Evolutionary conservation across 2,329 filamentous ascomycete genomes (phyloP).

Genomic region (Penicillium griseofulvum): DNA sequence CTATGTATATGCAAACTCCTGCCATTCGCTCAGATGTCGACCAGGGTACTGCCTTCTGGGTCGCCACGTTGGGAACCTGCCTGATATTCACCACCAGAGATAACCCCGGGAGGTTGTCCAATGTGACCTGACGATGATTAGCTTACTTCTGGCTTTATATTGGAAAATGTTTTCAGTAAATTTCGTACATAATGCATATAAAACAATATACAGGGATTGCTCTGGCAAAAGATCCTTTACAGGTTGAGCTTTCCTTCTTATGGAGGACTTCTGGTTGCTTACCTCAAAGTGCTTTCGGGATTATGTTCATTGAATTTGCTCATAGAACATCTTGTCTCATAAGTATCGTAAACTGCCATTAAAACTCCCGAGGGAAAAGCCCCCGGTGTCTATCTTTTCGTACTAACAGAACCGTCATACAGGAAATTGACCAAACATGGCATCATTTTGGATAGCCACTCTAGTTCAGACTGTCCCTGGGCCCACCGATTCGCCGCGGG

Average conservation of each 20-base stretch:
- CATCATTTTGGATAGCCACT: neutral
- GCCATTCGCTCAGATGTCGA: neutral
- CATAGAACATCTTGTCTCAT: neutral
- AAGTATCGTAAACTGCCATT: neutral
- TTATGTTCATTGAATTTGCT: neutral
- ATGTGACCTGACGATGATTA: neutral
- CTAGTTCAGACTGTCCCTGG: conserved; percentile 54
- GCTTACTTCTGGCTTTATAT: neutral
- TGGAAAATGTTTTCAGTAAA: neutral
- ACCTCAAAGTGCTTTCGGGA: neutral
- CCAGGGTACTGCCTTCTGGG: neutral
- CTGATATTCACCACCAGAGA: neutral
- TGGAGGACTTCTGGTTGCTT: neutral
- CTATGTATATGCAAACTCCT: neutral
- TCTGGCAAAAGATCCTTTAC: too few relatives aligned
- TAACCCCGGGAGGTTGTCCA: neutral
- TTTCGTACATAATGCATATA: conserved; percentile 2
- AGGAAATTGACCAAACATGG: neutral
- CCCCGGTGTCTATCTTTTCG: neutral
- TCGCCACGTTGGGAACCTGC: neutral
- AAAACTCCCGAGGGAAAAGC: neutral
- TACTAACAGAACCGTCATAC: neutral
- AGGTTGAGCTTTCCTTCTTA: neutral
- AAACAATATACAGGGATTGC: conserved; percentile 3
- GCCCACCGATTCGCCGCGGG: conserved; percentile 38